Evolutionary conservation across 495 filamentous ascomycete species (phyloP), one percentile per base, ranked within the genome.

Genomic region (Daldinia loculata): DNA sequence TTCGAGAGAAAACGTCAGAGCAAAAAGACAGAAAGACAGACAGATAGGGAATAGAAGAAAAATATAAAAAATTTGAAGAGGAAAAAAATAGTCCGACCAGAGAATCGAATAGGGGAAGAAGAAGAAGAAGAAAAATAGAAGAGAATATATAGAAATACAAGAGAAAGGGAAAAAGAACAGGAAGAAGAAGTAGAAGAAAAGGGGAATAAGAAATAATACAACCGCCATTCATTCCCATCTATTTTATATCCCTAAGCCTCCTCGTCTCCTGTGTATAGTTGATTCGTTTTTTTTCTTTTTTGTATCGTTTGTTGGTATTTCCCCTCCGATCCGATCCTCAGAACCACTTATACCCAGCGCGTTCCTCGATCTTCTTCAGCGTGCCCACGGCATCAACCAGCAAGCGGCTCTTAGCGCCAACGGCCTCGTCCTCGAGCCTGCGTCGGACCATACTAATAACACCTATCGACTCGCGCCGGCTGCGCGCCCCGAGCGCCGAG

Each of bases 381-480:
- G 84, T 81, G 19, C 77, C 69, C 17, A 83, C 73, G 5, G 83
- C 80, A 53, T 85, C 83, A 52, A 84, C 77, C 53, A 80, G 82
- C 41, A 84, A 68, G 55, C 78, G 73, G 63, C 66, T 82, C 50
- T 75, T 71, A 50, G 73, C 67, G 15, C 82, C 82, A 15, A 79
- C 56, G 14, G 77, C 81, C 45, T 83, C 82, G 30, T 56, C 70
- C 69, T 83, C 82, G 58, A 85, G 73, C 56, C 74, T 67, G 14
- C 75, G 75, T 17, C 76, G 70, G 41, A 82, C 81, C 64, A 83
- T 69, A 1, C 75, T 69, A 43, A 84, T 74, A 6, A 83, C 81
- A 8, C 78, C 75, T 27, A 66, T 72, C 29, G 76, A 75, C 67
- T 80, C 79, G 51, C 66, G 77, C 30, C 75, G 75, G 8, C 72